phyloP scores from a whole-genome alignment of 768 basidiomycete genomes.

The Mycena epipterygia region DNA sequence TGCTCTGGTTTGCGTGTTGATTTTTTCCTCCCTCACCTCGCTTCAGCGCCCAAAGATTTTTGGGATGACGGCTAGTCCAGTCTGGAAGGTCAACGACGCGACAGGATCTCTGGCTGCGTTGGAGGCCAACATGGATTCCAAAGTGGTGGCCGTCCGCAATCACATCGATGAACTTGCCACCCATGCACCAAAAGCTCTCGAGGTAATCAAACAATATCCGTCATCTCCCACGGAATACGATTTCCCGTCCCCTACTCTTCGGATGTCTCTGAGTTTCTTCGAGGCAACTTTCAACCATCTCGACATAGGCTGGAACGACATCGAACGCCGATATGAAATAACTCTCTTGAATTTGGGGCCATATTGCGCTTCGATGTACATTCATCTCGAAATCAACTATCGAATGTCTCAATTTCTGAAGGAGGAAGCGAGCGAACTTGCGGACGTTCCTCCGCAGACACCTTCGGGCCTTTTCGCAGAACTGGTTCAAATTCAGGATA shows the following conservation, averaged over 20 bases:
- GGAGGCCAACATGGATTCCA: constrained; percentile 80
- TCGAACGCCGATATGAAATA: constrained; percentile 73
- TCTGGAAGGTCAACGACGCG: constrained; percentile 84
- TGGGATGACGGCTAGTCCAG: constrained; percentile 93
- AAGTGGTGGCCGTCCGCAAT: constrained; percentile 80
- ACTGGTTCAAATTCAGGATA: constrained; percentile 48
- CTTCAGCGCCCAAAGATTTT: constrained; percentile 82
- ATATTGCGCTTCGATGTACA: constrained; percentile 80
- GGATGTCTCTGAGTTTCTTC: constrained; percentile 63
- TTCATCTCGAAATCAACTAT: constrained; percentile 71
- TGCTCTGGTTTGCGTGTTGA: not conserved
- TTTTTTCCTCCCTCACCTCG: not conserved
- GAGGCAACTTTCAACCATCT: constrained; percentile 44
- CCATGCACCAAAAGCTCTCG: constrained; percentile 74
- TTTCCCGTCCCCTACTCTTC: constrained; percentile 70
- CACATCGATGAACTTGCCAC: constrained; percentile 74
- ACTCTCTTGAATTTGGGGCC: constrained; percentile 78
- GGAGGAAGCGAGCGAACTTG: constrained; percentile 27
- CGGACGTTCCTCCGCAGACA: not conserved
- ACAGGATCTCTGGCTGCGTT: constrained; percentile 70
- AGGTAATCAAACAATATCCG: constrained; percentile 75
- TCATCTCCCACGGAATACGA: constrained; percentile 65
- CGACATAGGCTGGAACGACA: constrained; percentile 68
- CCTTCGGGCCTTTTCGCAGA: constrained; percentile 46
- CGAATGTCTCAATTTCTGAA: constrained; percentile 58